Evolutionary conservation across 192 early-diverging fungal species (phyloP).

Genomic region (Coemansia sp.): DNA sequence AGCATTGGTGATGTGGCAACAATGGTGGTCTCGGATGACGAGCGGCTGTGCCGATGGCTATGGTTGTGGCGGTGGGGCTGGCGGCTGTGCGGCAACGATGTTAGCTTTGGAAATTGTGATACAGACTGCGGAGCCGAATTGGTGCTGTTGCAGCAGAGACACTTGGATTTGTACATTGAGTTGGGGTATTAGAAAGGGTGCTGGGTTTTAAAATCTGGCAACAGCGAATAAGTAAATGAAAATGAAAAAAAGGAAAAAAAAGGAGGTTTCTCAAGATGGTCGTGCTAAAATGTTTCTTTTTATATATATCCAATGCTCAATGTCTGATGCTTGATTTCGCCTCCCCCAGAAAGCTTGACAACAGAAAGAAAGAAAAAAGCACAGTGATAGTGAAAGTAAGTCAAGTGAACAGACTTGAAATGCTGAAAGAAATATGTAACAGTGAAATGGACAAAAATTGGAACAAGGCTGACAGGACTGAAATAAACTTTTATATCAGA

Average conservation of each 20-base stretch:
- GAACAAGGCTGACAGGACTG: neutral
- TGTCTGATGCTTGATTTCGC: no score
- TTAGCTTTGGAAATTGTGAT: neutral
- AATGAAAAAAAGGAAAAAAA: neutral
- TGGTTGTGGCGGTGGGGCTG: neutral
- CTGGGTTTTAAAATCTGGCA: no score
- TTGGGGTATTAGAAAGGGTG: neutral
- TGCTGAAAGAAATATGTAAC: neutral
- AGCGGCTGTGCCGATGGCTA: constrained; percentile 33
- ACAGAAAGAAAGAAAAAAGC: no score
- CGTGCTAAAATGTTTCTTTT: no score
- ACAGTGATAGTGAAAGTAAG: no score
- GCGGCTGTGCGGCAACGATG: neutral
- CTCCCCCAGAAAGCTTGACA: neutral
- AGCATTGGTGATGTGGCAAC: constrained; percentile 18
- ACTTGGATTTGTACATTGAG: constrained; percentile 6
- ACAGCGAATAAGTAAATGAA: neutral
- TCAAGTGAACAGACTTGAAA: neutral
- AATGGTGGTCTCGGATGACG: constrained; percentile 34
- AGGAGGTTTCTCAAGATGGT: no score
- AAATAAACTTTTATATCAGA: no score
- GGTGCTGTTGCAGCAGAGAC: constrained; percentile 6
- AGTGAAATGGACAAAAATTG: neutral
- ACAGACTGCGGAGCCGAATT: neutral
- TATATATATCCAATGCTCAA: neutral